phyloP scores from a whole-genome alignment of 768 basidiomycete genomes.

The Clitopilus hobsonii region DNA sequence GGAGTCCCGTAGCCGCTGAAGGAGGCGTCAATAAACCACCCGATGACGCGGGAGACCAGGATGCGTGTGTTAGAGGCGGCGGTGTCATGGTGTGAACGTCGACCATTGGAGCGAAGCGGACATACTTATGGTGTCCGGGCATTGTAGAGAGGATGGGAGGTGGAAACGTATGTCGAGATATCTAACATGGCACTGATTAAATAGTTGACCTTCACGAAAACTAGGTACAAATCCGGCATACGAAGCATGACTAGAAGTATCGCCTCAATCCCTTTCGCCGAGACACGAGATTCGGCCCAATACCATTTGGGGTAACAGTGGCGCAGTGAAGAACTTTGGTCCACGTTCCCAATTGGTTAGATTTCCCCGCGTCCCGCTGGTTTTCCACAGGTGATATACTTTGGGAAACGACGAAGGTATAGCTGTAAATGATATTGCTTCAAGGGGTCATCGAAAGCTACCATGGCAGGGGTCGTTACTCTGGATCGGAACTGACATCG shows the following conservation, averaged over 20 bases:
- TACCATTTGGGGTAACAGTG: background rate
- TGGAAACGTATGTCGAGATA: background rate
- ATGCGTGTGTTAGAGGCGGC: conserved; percentile 1
- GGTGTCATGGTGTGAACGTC: conserved; percentile 14
- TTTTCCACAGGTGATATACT: background rate
- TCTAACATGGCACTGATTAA: too few species aligned
- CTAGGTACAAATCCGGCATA: too few species aligned
- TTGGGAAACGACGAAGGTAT: background rate
- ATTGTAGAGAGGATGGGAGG: conserved; percentile 1
- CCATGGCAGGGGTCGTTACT: background rate
- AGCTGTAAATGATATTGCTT: background rate
- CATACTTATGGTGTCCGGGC: conserved; percentile 11
- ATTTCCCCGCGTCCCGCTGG: background rate
- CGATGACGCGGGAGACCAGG: conserved; percentile 6
- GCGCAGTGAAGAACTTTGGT: background rate
- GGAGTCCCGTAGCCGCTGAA: conserved; percentile 1
- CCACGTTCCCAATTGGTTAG: background rate
- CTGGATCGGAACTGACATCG: background rate
- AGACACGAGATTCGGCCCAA: background rate
- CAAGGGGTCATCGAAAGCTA: background rate
- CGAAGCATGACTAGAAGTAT: conserved; percentile 1
- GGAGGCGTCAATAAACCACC: conserved; percentile 5
- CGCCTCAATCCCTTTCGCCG: background rate
- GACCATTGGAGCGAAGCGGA: conserved; percentile 21
- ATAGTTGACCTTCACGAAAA: too few species aligned